Evolutionary conservation across 148 eudicot genomes (phyloP).

Genomic region (Pouteria glomerata): DNA sequence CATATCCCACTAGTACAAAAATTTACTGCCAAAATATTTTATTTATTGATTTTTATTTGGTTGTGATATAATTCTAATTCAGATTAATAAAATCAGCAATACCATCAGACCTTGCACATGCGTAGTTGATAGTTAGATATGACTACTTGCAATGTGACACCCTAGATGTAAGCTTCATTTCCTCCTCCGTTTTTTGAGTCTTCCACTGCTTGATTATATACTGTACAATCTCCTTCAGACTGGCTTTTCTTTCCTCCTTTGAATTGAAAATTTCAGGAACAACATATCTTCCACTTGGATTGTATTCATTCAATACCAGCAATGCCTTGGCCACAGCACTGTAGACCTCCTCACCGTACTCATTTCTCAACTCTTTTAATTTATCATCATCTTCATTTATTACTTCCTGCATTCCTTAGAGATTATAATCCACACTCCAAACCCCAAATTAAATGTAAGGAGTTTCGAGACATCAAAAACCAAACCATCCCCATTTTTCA

Average conservation of each 20-base stretch:
- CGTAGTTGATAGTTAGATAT: too few relatives aligned
- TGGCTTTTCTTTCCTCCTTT: slow-evolving; percentile 45
- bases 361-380: slow-evolving; percentile 32
- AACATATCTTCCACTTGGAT: slow-evolving; percentile 51
- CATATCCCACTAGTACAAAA: too few relatives aligned
- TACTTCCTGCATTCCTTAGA: slow-evolving; percentile 29
- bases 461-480: background rate
- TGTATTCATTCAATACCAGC: slow-evolving; percentile 48
- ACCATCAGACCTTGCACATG: background rate
- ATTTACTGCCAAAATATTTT: too few relatives aligned
- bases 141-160: background rate
- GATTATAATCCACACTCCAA: background rate
- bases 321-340: slow-evolving; percentile 36
- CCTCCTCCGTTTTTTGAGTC: slow-evolving; percentile 35
- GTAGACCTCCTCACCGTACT: slow-evolving; percentile 43
- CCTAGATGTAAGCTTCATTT: background rate
- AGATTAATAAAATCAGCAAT: background rate
- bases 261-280: slow-evolving; percentile 48
- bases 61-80: too few relatives aligned
- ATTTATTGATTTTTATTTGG: too few relatives aligned
- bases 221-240: slow-evolving; percentile 43
- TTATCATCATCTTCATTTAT: slow-evolving; percentile 38
- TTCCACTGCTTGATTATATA: slow-evolving; percentile 34
- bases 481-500: background rate
- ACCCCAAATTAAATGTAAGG: background rate